These are phyloP conservation scores for Citrullus amarus DNA, from an alignment of 306 rosid genomes.

Conservation along the genomic window DNA sequence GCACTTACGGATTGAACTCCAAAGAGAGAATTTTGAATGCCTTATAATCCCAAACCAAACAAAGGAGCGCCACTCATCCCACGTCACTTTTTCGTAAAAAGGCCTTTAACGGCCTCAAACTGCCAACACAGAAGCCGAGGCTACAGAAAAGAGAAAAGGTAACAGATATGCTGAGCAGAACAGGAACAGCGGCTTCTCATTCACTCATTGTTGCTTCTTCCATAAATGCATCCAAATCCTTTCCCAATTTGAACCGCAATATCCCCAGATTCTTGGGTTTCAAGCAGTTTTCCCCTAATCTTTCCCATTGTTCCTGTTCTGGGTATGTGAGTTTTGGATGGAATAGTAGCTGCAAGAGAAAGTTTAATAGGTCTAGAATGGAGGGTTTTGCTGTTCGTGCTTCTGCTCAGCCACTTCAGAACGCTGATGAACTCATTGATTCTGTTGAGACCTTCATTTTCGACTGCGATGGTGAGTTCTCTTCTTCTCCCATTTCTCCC, in stretches of 20 bases:
- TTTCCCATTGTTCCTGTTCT: not conserved
- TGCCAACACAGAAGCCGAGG: not conserved
- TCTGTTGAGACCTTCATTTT: conserved; percentile 92
- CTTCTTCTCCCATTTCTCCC: not conserved
- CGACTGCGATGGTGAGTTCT: conserved; percentile 72
- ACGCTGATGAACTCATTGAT: conserved; percentile 72
- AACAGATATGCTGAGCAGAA: conserved; percentile 45
- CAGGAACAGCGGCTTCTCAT: conserved; percentile 25
- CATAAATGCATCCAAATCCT: conserved; percentile 20
- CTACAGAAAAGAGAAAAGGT: not conserved
- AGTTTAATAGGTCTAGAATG: conserved; percentile 25
- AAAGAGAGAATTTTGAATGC: not conserved
- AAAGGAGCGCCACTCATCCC: not conserved
- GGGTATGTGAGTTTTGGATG: conserved; percentile 8
- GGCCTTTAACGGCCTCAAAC: conserved; percentile 21
- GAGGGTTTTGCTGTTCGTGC: conserved; percentile 45
- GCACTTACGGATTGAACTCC: not conserved
- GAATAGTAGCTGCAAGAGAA: not conserved
- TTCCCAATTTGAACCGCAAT: conserved; percentile 11
- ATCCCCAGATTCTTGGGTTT: conserved; percentile 20
- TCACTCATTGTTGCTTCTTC: conserved; percentile 24
- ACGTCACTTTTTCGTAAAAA: not conserved
- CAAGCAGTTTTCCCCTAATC: conserved; percentile 8
- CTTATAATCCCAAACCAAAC: not conserved
- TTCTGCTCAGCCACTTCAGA: conserved; percentile 59